A percentile compares a stretch with the other conserved stretches of the same genome.
Conservation (phyloP, 805 yeast species). For the Saturnispora gosingensis region DNA sequence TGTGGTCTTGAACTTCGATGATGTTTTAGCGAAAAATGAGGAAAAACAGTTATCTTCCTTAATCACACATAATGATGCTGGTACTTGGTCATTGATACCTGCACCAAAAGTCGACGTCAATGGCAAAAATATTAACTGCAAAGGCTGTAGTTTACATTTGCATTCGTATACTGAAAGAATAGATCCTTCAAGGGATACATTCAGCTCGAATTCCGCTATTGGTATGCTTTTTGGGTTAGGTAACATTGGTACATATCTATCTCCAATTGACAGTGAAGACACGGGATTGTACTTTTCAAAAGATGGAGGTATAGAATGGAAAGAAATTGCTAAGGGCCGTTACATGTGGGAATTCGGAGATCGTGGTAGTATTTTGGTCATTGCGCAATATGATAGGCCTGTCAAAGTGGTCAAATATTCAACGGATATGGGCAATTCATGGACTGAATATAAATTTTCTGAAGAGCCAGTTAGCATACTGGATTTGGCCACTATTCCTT, state of each 20-base stretch:
- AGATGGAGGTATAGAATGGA: conserved; percentile 94
- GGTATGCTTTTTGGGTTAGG: conserved; percentile 93
- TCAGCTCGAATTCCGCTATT: conserved; percentile 78
- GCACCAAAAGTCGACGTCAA: conserved; percentile 64
- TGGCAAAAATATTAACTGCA: conserved; percentile 44
- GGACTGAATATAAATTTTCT: conserved; percentile 60
- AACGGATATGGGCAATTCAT: conserved; percentile 67
- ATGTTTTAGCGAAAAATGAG: conserved; percentile 23
- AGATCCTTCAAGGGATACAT: conserved; percentile 70
- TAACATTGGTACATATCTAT: conserved; percentile 64
- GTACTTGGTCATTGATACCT: conserved; percentile 62
- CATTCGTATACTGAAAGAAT: conserved; percentile 86
- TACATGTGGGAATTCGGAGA: conserved; percentile 96
- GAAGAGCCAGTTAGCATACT: conserved; percentile 44
- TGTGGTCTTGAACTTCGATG: conserved; percentile 47
- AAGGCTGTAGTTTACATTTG: conserved; percentile 68
- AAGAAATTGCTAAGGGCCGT: conserved; percentile 61
- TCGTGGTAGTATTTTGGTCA: conserved; percentile 76
- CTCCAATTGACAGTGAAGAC: conserved; percentile 29
- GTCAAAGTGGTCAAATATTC: conserved; percentile 60
- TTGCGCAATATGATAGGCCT: conserved; percentile 48
- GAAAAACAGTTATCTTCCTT: conserved; percentile 56
- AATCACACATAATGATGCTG: conserved; percentile 87
- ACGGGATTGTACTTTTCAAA: conserved; percentile 66
- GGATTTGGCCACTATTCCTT: conserved; percentile 84